Evolutionary conservation across 1,139 yeast genomes (phyloP).

Genomic region (Lizanozyma gosingica): DNA sequence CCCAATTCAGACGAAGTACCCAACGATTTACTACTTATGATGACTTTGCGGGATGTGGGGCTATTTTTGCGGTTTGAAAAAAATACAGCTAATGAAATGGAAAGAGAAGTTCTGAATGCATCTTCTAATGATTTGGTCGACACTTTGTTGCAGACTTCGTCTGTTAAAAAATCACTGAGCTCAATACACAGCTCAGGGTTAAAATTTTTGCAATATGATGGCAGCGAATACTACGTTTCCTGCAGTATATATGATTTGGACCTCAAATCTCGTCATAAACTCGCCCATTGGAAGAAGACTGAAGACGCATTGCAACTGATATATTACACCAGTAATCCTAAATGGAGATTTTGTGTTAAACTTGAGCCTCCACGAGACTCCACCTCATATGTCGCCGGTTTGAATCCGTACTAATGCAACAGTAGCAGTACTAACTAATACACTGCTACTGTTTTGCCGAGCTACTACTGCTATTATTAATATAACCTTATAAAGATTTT

Average conservation of each 20-base stretch:
- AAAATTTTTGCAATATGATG: slow-evolving; percentile 17
- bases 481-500: no score
- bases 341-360: slow-evolving; percentile 29
- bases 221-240: slow-evolving; percentile 21
- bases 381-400: no score
- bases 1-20: slow-evolving; percentile 33
- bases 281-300: slow-evolving; percentile 33
- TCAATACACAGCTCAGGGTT: slow-evolving; percentile 18
- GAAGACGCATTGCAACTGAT: slow-evolving; percentile 26
- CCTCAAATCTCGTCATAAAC: slow-evolving; percentile 31
- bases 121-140: neutral
- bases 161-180: neutral
- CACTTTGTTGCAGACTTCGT: neutral
- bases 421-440: no score
- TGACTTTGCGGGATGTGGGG: slow-evolving; percentile 53
- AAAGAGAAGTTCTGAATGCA: neutral
- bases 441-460: no score
- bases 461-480: no score
- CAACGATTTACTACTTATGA: slow-evolving; percentile 34
- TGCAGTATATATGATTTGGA: slow-evolving; percentile 39
- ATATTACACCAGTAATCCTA: slow-evolving; percentile 26
- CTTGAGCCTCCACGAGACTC: no score
- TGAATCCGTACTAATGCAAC: no score
- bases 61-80: slow-evolving; percentile 36
- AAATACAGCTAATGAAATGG: slow-evolving; percentile 11